A percentile compares a stretch with the other conserved stretches of the same genome.
Conservation (phyloP, 2,329 filamentous ascomycete genomes). For the Elsinoe perseae region DNA sequence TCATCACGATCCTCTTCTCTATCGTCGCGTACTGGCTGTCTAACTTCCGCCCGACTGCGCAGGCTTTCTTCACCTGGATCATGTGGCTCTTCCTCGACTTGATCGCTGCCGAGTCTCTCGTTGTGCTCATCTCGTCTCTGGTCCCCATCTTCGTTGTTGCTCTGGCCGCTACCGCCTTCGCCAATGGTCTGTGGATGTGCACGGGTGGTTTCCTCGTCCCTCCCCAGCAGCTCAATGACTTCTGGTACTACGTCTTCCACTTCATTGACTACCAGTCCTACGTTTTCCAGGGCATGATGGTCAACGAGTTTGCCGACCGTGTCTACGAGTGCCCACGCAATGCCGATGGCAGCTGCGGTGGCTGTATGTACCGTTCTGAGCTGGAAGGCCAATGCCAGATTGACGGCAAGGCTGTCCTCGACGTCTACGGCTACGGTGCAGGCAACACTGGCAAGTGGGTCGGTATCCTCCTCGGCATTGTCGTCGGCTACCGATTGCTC, state of each 20-base stretch:
- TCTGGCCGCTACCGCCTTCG: constrained; percentile 72
- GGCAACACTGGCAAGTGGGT: constrained; percentile 60
- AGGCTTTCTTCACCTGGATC: constrained; percentile 67
- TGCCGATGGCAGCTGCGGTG: constrained; percentile 42
- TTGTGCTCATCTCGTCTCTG: constrained; percentile 65
- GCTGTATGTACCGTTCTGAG: constrained; percentile 62
- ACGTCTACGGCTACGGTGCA: constrained; percentile 60
- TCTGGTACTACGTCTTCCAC: constrained; percentile 81
- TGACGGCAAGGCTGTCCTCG: constrained; percentile 60
- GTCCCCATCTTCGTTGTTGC: constrained; percentile 74
- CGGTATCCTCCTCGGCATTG: constrained; percentile 70
- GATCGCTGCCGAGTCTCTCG: constrained; percentile 71
- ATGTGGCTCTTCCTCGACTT: constrained; percentile 83
- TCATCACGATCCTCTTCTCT: constrained; percentile 69
- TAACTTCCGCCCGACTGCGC: constrained; percentile 59
- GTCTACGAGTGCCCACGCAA: constrained; percentile 51
- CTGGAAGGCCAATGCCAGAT: constrained; percentile 60
- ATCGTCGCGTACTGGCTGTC: constrained; percentile 71
- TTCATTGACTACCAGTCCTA: constrained; percentile 84
- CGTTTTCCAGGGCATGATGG: constrained; percentile 89
- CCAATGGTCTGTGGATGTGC: constrained; percentile 85
- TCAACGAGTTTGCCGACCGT: constrained; percentile 68
- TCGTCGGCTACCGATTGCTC: constrained; percentile 62
- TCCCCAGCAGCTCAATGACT: constrained; percentile 64
- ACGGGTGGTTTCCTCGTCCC: constrained; percentile 76